A percentile compares a stretch with the other conserved stretches of the same genome.
These are phyloP conservation scores for Bjerkandera adusta DNA, from an alignment of 1,284 basidiomycete genomes.

Conservation along the genomic window DNA sequence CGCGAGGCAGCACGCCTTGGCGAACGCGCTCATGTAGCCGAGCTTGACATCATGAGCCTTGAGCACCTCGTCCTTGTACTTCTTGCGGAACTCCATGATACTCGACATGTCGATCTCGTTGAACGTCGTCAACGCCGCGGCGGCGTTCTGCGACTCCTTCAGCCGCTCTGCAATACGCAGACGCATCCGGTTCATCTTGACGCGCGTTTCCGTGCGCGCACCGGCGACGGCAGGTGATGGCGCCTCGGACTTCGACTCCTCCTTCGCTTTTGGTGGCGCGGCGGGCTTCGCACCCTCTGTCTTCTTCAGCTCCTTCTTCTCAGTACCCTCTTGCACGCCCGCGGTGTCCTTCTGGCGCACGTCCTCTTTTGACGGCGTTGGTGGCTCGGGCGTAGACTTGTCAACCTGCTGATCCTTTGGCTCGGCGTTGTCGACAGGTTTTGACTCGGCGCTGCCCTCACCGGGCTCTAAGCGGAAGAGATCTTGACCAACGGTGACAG, in stretches of 20 bases:
- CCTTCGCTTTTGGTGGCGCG: conserved; percentile 27
- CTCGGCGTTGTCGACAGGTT: conserved; percentile 37
- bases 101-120: conserved; percentile 99
- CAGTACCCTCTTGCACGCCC: conserved; percentile 36
- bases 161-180: conserved; percentile 95
- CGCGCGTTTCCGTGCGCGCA: conserved; percentile 83
- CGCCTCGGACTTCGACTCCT: conserved; percentile 4
- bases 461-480: conserved; percentile 91
- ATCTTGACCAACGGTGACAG: conserved; percentile 94
- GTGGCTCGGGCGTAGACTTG: conserved; percentile 37
- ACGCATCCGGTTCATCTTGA: conserved; percentile 99
- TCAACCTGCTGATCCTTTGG: conserved; percentile 52
- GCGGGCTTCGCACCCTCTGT: conserved; percentile 30
- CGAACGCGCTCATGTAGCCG: conserved; percentile 98
- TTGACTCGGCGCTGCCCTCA: conserved; percentile 55
- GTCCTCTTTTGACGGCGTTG: conserved; percentile 33
- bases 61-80: conserved; percentile 92
- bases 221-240: conserved; percentile 43
- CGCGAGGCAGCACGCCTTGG: conserved; percentile 84
- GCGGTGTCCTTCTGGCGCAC: conserved; percentile 34
- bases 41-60: conserved; percentile 97
- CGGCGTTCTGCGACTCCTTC: conserved; percentile 98
- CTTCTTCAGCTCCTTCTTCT: conserved; percentile 42
- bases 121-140: conserved; percentile 97
- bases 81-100: conserved; percentile 90